Conservation (phyloP, 1,284 basidiomycete genomes). For the Pseudomicrostroma phylloplanum region DNA sequence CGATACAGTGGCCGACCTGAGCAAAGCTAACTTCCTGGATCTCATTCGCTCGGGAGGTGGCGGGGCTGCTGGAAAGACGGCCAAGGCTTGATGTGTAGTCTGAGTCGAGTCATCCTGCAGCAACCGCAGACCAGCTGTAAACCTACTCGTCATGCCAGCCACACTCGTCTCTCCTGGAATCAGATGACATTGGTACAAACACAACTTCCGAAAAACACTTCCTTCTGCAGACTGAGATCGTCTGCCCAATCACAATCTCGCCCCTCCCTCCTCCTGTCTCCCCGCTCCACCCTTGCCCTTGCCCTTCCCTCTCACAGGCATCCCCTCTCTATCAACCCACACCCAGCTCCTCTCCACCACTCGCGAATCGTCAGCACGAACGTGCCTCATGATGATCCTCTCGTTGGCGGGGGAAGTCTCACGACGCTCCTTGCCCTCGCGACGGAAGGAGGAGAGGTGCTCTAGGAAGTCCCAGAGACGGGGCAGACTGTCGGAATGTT, state of each 20-base stretch:
- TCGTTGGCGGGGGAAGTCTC: slow-evolving; percentile 12
- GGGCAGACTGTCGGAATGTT: too few species aligned
- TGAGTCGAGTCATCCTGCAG: too few species aligned
- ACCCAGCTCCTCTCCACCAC: slow-evolving; percentile 1
- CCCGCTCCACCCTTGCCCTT: slow-evolving; percentile 1
- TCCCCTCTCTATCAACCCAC: not conserved
- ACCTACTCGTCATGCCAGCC: too few species aligned
- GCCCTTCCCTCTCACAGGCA: not conserved
- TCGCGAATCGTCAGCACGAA: not conserved
- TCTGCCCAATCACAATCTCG: too few species aligned
- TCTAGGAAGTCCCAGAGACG: slow-evolving; percentile 44
- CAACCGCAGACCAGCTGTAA: too few species aligned
- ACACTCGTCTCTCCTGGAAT: too few species aligned
- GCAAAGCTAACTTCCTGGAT: slow-evolving; percentile 48
- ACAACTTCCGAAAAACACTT: too few species aligned
- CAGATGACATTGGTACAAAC: too few species aligned
- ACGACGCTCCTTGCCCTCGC: slow-evolving; percentile 50
- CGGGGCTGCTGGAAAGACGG: too few species aligned
- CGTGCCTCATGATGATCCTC: not conserved
- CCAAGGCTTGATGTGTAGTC: too few species aligned
- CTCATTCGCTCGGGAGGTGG: slow-evolving; percentile 24
- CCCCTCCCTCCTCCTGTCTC: not conserved
- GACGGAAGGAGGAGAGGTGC: slow-evolving; percentile 43
- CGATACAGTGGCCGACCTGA: slow-evolving; percentile 26
- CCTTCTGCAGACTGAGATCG: too few species aligned